phyloP scores from a whole-genome alignment of 2,329 filamentous ascomycete species.

The Xylaria sp. region DNA sequence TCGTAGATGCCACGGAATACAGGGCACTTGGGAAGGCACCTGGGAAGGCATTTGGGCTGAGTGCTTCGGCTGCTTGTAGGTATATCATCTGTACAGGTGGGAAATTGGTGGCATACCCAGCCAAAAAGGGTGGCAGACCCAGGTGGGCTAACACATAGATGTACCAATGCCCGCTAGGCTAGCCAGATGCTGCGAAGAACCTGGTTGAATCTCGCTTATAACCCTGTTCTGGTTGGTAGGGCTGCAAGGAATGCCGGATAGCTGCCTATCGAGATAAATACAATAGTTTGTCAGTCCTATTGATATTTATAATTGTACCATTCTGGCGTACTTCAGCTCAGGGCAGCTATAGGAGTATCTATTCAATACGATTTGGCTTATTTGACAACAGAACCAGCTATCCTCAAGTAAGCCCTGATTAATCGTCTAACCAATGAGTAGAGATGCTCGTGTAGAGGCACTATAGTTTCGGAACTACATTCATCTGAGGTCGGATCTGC shows the following conservation, averaged over 20 bases:
- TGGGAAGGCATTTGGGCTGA: too few relatives aligned
- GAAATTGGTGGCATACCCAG: too few relatives aligned
- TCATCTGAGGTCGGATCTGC: not conserved
- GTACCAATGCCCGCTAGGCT: slow-evolving; percentile 2
- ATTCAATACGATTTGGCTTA: not conserved
- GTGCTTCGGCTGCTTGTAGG: too few relatives aligned
- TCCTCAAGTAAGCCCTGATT: not conserved
- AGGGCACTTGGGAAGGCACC: too few relatives aligned
- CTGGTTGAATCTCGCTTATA: slow-evolving; percentile 25
- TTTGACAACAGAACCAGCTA: not conserved
- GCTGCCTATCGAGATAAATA: too few relatives aligned
- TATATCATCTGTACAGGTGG: too few relatives aligned
- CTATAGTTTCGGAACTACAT: not conserved
- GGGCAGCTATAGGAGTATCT: not conserved
- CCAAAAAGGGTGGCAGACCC: too few relatives aligned
- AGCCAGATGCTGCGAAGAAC: slow-evolving; percentile 8
- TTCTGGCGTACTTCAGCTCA: not conserved
- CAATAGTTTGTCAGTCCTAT: not conserved
- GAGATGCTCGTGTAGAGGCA: not conserved
- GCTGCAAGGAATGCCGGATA: slow-evolving; percentile 10
- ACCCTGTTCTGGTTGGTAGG: slow-evolving; percentile 18
- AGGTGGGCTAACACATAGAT: not conserved
- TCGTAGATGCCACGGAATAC: too few relatives aligned
- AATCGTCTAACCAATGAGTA: not conserved
- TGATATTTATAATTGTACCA: not conserved